Base-by-base conservation (phyloP, 192 early-diverging fungal genomes). In the Coemansia sp. region DNA sequence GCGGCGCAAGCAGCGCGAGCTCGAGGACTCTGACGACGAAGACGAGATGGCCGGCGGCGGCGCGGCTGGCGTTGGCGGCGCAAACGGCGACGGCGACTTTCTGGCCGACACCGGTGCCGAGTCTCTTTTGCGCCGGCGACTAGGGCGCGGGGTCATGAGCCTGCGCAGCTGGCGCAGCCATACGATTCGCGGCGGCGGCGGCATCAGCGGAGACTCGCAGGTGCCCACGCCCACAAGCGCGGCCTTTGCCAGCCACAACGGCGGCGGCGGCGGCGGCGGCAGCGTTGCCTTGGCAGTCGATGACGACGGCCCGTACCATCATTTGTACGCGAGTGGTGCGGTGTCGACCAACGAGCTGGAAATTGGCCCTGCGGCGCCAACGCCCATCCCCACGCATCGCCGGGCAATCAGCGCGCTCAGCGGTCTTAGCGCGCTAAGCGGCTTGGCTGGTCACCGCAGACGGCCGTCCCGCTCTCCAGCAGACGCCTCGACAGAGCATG, bases 11-110 rank as follows among this genome's bases (percentile, higher is more conserved):
- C 64, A 65, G 62, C 72, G 77, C 54, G 77, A 80, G 69, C 57
- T 64, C 22, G 77, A 80, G 77, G 77, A 80, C 72, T 74, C 72
- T 14, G 72, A 80, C 55, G 77, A 80, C 49, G 77, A 80, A 50
- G 77, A 80, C 35, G 77, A 80, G 59, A 60, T 53, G 25, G 18
- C 20, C 13, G 53, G 9, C 18, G 60, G 46, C 6, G 49, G 1
- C 46, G 29, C 22, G 6, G 30, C 4, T 10, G 19, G 16, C 29
- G 18, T 28, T 10, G 24, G 10, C 3, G 34, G 7, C 5, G 18
- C 10, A 20, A 13, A 16, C 1, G 61, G 4, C 27, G 60, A 46
- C 10, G 59, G 22, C 48, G 54, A 27, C 7, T 55, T 4, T 10
- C 47, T 28, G 0, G 55, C 10, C 8, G 65, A 54, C 4, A 16